Percentiles rank a stretch among this genome's conserved stretches.
Conservation (phyloP, 2,329 filamentous ascomycete species). For the Cercospora zeina region DNA sequence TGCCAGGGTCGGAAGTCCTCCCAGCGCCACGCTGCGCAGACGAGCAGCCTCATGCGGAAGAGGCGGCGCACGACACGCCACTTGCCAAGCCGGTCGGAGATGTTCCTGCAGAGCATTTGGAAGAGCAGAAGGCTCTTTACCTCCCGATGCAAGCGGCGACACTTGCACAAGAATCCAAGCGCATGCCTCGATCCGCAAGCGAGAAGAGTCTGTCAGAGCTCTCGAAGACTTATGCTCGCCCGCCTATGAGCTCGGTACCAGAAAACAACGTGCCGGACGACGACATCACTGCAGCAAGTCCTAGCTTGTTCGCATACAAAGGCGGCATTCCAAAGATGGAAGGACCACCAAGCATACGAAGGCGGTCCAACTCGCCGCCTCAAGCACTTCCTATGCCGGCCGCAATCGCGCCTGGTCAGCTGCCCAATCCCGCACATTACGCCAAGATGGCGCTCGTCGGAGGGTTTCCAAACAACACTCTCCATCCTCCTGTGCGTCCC, state of each 20-base stretch:
- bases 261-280: slow-evolving; percentile 31
- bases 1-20: not conserved
- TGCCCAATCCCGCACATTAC: slow-evolving; percentile 8
- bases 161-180: slow-evolving; percentile 2
- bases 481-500: slow-evolving; percentile 15
- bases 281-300: slow-evolving; percentile 17
- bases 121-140: not conserved
- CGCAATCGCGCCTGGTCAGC: slow-evolving; percentile 4
- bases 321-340: slow-evolving; percentile 33
- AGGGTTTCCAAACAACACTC: slow-evolving; percentile 15
- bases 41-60: not conserved
- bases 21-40: not conserved
- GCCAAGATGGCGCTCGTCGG: slow-evolving; percentile 17
- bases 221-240: slow-evolving; percentile 29
- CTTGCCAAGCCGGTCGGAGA: slow-evolving; percentile 2
- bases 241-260: slow-evolving; percentile 33
- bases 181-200: slow-evolving; percentile 22
- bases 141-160: not conserved
- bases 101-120: not conserved
- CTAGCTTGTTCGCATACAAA: slow-evolving; percentile 33
- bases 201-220: slow-evolving; percentile 31
- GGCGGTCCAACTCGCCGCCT: slow-evolving; percentile 19
- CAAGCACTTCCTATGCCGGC: not conserved
- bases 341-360: slow-evolving; percentile 14
- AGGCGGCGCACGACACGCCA: not conserved